These are phyloP conservation scores for Cytospora piceae DNA, from an alignment of 2,329 filamentous ascomycete genomes.

Conservation along the genomic window DNA sequence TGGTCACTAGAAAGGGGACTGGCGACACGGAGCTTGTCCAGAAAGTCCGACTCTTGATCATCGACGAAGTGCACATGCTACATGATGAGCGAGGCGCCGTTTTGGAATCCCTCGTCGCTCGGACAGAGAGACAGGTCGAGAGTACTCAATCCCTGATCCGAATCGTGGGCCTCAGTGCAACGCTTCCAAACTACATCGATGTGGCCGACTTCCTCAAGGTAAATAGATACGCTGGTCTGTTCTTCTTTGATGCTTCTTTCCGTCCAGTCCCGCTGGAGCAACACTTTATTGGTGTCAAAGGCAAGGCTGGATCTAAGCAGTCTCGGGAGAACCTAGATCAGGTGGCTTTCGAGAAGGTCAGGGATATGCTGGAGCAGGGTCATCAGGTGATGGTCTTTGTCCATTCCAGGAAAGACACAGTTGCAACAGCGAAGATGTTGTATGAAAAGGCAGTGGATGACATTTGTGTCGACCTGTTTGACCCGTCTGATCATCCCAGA, in stretches of 20 bases:
- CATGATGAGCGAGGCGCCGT: slow-evolving; percentile 97
- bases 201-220: slow-evolving; percentile 97
- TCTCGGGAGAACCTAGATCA: slow-evolving; percentile 88
- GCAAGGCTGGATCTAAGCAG: slow-evolving; percentile 79
- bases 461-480: slow-evolving; percentile 78
- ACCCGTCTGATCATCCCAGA: slow-evolving; percentile 75
- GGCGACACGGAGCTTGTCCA: slow-evolving; percentile 97
- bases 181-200: slow-evolving; percentile 93
- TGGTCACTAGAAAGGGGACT: slow-evolving; percentile 94
- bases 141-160: slow-evolving; percentile 97
- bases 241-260: slow-evolving; percentile 97
- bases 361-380: slow-evolving; percentile 86
- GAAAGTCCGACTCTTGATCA: slow-evolving; percentile 93
- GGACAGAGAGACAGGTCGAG: slow-evolving; percentile 95
- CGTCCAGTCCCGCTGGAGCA: slow-evolving; percentile 94
- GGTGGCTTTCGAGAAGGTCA: slow-evolving; percentile 90
- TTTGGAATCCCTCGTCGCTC: slow-evolving; percentile 90
- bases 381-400: slow-evolving; percentile 99
- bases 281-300: slow-evolving; percentile 95
- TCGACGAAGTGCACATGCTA: slow-evolving; percentile 99
- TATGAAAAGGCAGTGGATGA: slow-evolving; percentile 86
- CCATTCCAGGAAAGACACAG: slow-evolving; percentile 92
- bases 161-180: slow-evolving; percentile 93
- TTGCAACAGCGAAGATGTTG: slow-evolving; percentile 82
- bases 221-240: slow-evolving; percentile 87